phyloP scores from a whole-genome alignment of 495 filamentous ascomycete species.

The Copromyces sp. region DNA sequence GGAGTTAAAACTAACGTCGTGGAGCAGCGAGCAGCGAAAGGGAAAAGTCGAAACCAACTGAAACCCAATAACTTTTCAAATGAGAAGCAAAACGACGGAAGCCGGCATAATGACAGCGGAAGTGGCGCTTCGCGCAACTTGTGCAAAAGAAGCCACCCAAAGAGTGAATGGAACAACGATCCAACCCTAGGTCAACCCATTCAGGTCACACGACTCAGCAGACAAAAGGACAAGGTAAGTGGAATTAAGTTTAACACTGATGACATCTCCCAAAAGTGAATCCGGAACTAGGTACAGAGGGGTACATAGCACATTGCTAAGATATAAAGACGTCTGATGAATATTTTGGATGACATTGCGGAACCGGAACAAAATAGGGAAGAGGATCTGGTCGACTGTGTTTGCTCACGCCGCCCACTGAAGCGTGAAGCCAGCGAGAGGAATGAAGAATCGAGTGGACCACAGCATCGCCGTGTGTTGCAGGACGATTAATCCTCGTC shows the following conservation, averaged over 20 bases:
- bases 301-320: not conserved
- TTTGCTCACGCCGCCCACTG: not conserved
- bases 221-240: not conserved
- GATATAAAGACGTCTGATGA: not conserved
- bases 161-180: not conserved
- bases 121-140: not conserved
- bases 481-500: slow-evolving; percentile 31
- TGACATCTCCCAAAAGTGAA: not conserved
- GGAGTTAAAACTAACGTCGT: no score
- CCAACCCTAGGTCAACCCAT: not conserved
- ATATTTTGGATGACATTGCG: not conserved
- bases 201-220: not conserved
- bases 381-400: not conserved
- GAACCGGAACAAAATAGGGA: not conserved
- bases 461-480: not conserved
- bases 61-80: not conserved
- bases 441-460: not conserved
- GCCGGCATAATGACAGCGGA: not conserved
- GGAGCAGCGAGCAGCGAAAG: not conserved
- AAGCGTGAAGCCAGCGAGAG: not conserved
- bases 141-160: not conserved
- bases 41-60: not conserved
- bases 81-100: not conserved
- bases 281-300: not conserved
- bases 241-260: not conserved